These are phyloP conservation scores for Alternaria sp. DNA, from an alignment of 2,329 filamentous ascomycete species.

Conservation along the genomic window DNA sequence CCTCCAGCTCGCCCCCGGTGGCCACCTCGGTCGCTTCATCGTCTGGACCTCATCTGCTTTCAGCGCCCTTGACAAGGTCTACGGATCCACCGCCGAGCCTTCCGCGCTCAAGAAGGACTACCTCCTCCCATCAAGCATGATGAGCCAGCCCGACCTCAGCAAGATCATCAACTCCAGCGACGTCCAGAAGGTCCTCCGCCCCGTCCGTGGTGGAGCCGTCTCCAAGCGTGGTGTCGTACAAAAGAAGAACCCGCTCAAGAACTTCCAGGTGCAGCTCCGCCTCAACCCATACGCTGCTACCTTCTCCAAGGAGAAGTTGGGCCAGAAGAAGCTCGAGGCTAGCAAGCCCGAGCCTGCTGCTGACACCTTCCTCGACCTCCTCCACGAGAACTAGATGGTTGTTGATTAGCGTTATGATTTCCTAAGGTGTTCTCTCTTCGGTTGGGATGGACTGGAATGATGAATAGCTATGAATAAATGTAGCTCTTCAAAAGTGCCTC, in stretches of 20 bases:
- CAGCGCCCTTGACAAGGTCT: constrained; percentile 95
- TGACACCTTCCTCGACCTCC: constrained; percentile 60
- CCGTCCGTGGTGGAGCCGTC: constrained; percentile 85
- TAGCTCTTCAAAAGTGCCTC: constrained; percentile 43
- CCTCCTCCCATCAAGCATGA: constrained; percentile 90
- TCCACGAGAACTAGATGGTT: constrained; percentile 59
- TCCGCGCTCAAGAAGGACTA: constrained; percentile 99
- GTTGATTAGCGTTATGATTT: constrained; percentile 34
- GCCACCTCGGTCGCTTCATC: constrained; percentile 98
- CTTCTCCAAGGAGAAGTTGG: constrained; percentile 87
- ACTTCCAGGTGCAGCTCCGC: constrained; percentile 98
- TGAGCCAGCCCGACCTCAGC: constrained; percentile 92
- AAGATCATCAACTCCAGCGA: constrained; percentile 99
- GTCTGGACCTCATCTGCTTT: constrained; percentile 98
- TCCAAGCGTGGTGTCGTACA: constrained; percentile 92
- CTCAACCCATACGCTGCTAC: constrained; percentile 97
- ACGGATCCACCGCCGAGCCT: constrained; percentile 89
- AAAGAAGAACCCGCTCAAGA: constrained; percentile 99
- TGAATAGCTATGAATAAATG: constrained; percentile 37
- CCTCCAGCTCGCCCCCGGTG: constrained; percentile 98
- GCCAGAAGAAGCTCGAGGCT: constrained; percentile 70
- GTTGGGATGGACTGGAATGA: constrained; percentile 34
- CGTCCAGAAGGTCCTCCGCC: constrained; percentile 94
- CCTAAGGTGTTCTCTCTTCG: constrained; percentile 37
- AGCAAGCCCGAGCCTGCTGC: constrained; percentile 68